A percentile compares a stretch with the other conserved stretches of the same genome.
Conservation (phyloP, 2,329 filamentous ascomycete genomes). For the Aureobasidium namibiae region DNA sequence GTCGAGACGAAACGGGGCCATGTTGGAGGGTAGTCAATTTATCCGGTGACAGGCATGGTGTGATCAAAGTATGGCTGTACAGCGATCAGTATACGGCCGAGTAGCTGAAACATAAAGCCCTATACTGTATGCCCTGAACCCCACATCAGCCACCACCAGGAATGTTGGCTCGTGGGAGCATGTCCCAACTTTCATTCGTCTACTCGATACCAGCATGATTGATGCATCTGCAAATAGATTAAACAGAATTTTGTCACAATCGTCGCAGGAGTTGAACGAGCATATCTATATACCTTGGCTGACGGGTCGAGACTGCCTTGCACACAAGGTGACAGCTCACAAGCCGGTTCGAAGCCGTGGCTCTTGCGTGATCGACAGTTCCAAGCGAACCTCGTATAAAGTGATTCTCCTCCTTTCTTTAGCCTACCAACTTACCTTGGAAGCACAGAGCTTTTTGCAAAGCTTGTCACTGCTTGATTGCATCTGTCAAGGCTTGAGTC, state of each 20-base stretch:
- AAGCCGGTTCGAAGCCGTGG: background rate
- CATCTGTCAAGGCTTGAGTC: background rate
- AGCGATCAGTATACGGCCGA: background rate
- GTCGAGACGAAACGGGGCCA: too few species aligned
- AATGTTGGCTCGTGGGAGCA: background rate
- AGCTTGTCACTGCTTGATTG: background rate
- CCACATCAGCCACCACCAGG: background rate
- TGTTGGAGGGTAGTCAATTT: background rate
- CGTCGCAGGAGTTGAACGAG: background rate
- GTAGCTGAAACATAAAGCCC: background rate
- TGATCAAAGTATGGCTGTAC: background rate
- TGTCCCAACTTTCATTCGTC: background rate
- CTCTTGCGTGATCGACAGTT: background rate
- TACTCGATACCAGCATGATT: background rate
- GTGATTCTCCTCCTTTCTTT: background rate
- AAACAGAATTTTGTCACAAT: background rate
- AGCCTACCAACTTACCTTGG: background rate
- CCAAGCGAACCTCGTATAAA: background rate
- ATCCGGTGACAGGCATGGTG: background rate
- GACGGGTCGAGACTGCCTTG: too few species aligned
- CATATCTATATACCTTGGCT: too few species aligned
- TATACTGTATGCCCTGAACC: background rate
- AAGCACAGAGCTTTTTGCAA: background rate
- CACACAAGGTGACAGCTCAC: too few species aligned
- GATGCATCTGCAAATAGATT: background rate